Base-by-base conservation (phyloP, 805 yeast genomes). In the Candida chauliodis region DNA sequence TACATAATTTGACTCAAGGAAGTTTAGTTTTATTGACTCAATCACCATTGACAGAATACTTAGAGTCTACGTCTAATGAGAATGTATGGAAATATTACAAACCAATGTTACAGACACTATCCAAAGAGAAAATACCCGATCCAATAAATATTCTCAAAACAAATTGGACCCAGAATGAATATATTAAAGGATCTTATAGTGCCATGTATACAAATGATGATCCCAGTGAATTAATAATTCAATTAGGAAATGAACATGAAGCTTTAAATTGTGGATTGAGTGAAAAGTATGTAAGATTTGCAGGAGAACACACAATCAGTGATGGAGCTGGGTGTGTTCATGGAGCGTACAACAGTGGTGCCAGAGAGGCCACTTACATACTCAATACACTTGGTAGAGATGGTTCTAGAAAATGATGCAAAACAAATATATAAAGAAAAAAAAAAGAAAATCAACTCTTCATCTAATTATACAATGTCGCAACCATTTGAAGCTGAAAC, bases 301-400 rank as follows among this genome's bases (percentile, higher is more conserved):
- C 96, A 0, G 96, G 96, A 6, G 96, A 89, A 53, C 96, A 89
- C 56, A 84, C 96, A 0, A 77, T 79, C 16, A 61, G 77, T 48
- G 95, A 87, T 47, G 96, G 95, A 6, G 84, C 88, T 11, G 96
- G 96, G 0, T 89, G 95, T 49, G 93, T 84, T 4, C 95, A 89
- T 55, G 96, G 95, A 0, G 96, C 96, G 0, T 87, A 86, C 78
- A 65, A 68, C 44, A 82, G 91, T 51, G 96, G 91, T 1, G 52
- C 50, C 34, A 63, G 91, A 45, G 81, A 74, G 41, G 78, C 77
- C 4, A 38, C 49, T 17, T 63, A 69, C 65, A 63, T 67, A 21
- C 23, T 58, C 22, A 20, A 43, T 5, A 40, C 36, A 33, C 11
- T 13, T 21, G 18, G 9, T 8, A 13, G 36, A 33, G n/a, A n/a